Conservation (phyloP, 176 grass and related monocot genomes). For the sorghum (Sorghum bicolor) region Sorghum_bicolor_NCBIv3 NC_012876.2:65312501-65313000, state of each 20-base stretch:
- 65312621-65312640: neutral
- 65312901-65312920: neutral
- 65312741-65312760: conserved; percentile 59
- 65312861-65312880: neutral
- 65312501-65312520: neutral
- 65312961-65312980: neutral
- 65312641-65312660: neutral
- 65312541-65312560: neutral
- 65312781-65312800: conserved; percentile 39
- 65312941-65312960: conserved; percentile 6
- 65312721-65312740: conserved; percentile 69
- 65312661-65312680: neutral
- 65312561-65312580: neutral
- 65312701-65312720: conserved; percentile 59
- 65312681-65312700: conserved; percentile 50
- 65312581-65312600: neutral
- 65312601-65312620: neutral
- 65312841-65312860: neutral
- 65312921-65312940: neutral
- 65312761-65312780: conserved; percentile 85
- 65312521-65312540: neutral
- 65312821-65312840: neutral
- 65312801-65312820: neutral
- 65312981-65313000: neutral
- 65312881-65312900: neutral